Conservation (phyloP, 1,139 yeast genomes). For the Pichia sp. region DNA sequence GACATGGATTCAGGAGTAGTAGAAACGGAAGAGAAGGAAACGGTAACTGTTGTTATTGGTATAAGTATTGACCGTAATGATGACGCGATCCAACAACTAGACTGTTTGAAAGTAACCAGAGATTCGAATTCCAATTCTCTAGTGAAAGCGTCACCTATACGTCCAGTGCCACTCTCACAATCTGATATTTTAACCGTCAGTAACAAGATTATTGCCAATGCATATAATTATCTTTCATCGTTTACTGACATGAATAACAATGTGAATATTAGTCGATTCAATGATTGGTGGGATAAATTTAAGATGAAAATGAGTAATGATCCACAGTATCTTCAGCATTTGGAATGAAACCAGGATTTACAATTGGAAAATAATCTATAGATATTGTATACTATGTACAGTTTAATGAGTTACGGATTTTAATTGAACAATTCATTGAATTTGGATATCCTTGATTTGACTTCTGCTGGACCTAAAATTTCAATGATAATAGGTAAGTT, state of each 20-base stretch:
- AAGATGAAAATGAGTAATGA: slow-evolving; percentile 65
- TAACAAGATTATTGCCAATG: slow-evolving; percentile 81
- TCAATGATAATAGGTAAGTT: slow-evolving; percentile 54
- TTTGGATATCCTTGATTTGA: slow-evolving; percentile 32
- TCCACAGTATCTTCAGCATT: slow-evolving; percentile 66
- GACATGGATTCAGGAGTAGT: slow-evolving; percentile 29
- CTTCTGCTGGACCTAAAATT: slow-evolving; percentile 46
- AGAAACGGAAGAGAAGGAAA: slow-evolving; percentile 12
- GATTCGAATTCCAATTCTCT: slow-evolving; percentile 1
- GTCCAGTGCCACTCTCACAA: slow-evolving; percentile 8
- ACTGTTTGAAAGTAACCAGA: slow-evolving; percentile 24
- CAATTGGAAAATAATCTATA: slow-evolving; percentile 5
- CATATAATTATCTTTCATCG: slow-evolving; percentile 82
- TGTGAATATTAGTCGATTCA: slow-evolving; percentile 83
- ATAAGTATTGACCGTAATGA: slow-evolving; percentile 76
- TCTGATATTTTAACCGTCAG: slow-evolving; percentile 41
- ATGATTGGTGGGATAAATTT: slow-evolving; percentile 95
- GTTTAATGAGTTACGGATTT: background rate
- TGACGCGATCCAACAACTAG: slow-evolving; percentile 48
- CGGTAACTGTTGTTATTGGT: slow-evolving; percentile 53
- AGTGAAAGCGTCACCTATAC: slow-evolving; percentile 9
- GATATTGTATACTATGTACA: slow-evolving; percentile 6
- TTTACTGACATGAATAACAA: slow-evolving; percentile 71
- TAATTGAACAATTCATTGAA: slow-evolving; percentile 20
- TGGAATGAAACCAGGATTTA: too few relatives aligned